Evolutionary conservation across 176 grass and related monocot species (phyloP), one percentile per base, ranked within the genome.

Genomic region (Poa pratensis): DNA sequence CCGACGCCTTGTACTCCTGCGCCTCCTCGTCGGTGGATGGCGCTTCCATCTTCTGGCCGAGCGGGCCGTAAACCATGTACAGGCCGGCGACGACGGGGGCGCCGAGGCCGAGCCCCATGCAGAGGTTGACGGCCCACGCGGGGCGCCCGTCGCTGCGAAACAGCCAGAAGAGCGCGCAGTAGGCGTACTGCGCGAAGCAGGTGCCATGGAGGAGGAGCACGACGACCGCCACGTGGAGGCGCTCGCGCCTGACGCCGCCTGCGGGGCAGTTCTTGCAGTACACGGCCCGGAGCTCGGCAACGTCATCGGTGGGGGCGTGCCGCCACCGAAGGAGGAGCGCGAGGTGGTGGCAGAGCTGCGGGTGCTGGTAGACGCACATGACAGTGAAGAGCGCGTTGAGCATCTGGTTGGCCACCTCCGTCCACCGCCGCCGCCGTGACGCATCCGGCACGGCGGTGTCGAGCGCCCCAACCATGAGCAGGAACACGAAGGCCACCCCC

Each of bases 341-440:
- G 58, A 89, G 69, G 83, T 97, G 94, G 84, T 97, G 92, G 83
- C 27, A 87, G 8, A 97, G 66, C 19, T 32, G 63, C 6, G 94
- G 94, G 43, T 97, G 92, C 49, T 97, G 89, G 84, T 97, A 97
- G 50, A 97, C 43, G 76, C 92, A 97, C 83, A 97, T 90, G 80
- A 97, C 12, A 43, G 92, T 97, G 94, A 94, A 97, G 83, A 97
- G 89, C 8, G 91, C 87, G 73, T 97, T 94, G 7, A 94, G 77
- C 37, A 92, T 66, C 80, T 97, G 91, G 89, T 97, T 97, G 1
- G 80, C 82, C 34, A 84, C 82, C 81, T 97, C 91, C 5, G 55
- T 88, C 94, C 94, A 94, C 6, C 91, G 82, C 72, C 72, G 76
- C 19, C 91, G 77, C 0, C 79, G 55, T 0, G 85, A 70, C 20